A percentile compares a stretch with the other conserved stretches of the same genome.
Conservation (phyloP, 148 eudicot species). For the Arctostaphylos glauca region DNA sequence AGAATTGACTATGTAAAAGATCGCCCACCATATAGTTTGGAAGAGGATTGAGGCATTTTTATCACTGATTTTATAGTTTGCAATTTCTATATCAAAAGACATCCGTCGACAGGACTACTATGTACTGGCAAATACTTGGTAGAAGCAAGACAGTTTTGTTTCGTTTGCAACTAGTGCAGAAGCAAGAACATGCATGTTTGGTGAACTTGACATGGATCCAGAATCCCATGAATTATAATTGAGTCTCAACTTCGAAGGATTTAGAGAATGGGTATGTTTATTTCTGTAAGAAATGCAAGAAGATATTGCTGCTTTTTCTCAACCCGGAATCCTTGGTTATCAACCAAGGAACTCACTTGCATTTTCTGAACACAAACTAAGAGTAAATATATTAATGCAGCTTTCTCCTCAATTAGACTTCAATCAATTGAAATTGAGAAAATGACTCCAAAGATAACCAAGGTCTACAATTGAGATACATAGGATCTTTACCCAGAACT, state of each 20-base stretch:
- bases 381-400: neutral
- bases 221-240: neutral
- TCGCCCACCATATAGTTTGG: neutral
- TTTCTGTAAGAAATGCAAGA: neutral
- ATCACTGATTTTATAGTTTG: neutral
- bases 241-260: neutral
- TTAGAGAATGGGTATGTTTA: neutral
- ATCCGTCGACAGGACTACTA: neutral
- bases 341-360: neutral
- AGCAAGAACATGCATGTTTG: neutral
- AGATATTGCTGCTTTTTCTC: slow-evolving; percentile 4
- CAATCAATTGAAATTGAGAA: neutral
- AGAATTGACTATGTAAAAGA: neutral
- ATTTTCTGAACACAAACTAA: neutral
- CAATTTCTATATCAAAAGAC: neutral
- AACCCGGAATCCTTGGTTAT: neutral
- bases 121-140: neutral
- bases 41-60: neutral
- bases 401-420: neutral
- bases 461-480: too few relatives aligned
- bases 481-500: neutral
- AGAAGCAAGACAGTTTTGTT: neutral
- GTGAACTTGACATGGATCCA: neutral
- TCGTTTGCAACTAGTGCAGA: neutral
- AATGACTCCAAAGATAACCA: too few relatives aligned